Evolutionary conservation across 495 filamentous ascomycete species (phyloP).

Genomic region (Neurospora sp.): DNA sequence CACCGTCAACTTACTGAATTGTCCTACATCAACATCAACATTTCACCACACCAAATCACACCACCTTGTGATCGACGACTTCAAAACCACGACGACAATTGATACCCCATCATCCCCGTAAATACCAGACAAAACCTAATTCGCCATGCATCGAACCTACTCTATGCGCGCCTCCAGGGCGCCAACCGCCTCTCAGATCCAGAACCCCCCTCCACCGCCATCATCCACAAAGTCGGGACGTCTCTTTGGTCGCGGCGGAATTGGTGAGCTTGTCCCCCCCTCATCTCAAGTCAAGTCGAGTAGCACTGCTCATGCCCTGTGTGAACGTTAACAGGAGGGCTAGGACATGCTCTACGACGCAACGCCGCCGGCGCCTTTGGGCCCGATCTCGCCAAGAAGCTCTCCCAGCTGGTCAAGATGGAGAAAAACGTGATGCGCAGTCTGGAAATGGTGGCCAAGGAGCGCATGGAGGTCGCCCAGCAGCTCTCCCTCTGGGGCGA

Average conservation of each 20-base stretch:
- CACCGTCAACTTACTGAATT: background rate
- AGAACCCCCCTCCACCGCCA: conserved; percentile 87
- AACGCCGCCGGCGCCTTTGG: conserved; percentile 88
- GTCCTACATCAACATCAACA: background rate
- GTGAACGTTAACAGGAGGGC: conserved; percentile 8
- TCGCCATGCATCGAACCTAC: conserved; percentile 88
- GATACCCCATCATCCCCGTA: background rate
- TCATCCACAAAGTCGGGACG: conserved; percentile 84
- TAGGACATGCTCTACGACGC: conserved; percentile 91
- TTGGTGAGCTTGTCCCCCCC: conserved; percentile 47
- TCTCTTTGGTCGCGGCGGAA: conserved; percentile 72
- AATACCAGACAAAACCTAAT: background rate
- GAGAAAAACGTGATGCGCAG: conserved; percentile 99
- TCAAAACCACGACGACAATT: background rate
- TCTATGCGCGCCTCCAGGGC: conserved; percentile 95
- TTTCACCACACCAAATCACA: background rate
- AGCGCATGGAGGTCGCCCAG: conserved; percentile 98
- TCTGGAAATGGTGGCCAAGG: conserved; percentile 86
- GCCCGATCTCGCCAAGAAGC: conserved; percentile 93
- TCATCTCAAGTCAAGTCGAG: background rate
- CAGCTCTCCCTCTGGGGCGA: conserved; percentile 99
- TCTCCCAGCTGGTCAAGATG: conserved; percentile 97
- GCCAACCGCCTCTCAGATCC: conserved; percentile 58
- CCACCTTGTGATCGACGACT: background rate
- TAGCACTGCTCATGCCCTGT: background rate